phyloP scores from a whole-genome alignment of 148 eudicot genomes.

The Persicaria maculosa region DNA sequence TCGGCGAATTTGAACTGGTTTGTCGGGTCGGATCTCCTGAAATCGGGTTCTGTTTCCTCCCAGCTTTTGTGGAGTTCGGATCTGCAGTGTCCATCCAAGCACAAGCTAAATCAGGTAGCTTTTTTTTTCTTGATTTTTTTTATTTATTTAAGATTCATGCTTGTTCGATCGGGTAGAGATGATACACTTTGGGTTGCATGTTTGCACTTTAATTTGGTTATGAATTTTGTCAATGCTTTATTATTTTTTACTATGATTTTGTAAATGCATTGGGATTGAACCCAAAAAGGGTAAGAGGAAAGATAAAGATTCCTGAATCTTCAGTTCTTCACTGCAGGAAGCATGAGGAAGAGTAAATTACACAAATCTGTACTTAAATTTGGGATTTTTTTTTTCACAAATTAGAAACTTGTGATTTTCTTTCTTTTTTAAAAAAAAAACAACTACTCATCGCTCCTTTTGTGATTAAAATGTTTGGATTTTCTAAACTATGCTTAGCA shows the following conservation, averaged over 20 bases:
- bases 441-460: no score
- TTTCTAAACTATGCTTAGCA: no score
- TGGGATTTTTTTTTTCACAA: background rate
- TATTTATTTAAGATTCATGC: background rate
- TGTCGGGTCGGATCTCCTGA: slow-evolving; percentile 20
- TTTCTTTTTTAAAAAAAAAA: no score
- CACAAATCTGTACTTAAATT: no score
- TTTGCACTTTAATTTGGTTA: background rate
- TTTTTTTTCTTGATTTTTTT: background rate
- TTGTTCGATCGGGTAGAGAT: background rate
- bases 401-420: background rate
- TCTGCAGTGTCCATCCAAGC: slow-evolving; percentile 27
- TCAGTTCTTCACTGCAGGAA: no score
- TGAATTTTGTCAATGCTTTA: background rate
- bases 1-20: slow-evolving; percentile 20
- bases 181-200: background rate
- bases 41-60: slow-evolving; percentile 14
- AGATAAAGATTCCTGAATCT: no score
- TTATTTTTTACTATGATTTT: no score
- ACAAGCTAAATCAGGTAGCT: slow-evolving; percentile 37
- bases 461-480: no score
- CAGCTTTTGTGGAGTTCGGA: slow-evolving; percentile 24
- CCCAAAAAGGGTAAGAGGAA: no score
- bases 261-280: no score
- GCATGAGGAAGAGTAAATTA: no score